Conservation (phyloP, 2,329 filamentous ascomycete species). For the Trichoderma hamatum region DNA sequence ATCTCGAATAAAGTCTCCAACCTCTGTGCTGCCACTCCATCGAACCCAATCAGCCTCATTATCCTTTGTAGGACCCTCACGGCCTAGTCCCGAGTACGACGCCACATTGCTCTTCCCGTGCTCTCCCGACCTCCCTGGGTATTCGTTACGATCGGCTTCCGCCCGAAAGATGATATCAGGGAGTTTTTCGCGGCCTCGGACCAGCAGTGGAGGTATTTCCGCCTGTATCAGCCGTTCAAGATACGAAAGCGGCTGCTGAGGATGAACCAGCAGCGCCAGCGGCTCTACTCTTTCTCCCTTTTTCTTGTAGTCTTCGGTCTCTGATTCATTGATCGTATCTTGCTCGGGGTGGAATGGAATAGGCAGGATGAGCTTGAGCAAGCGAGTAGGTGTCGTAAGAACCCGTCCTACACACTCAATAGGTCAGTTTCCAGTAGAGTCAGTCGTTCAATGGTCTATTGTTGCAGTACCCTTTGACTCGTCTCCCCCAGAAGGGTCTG, state of each 20-base stretch:
- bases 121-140: conserved; percentile 37
- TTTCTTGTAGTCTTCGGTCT: conserved; percentile 40
- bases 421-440: neutral
- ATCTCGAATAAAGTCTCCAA: conserved; percentile 92
- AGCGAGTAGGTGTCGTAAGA: conserved; percentile 75
- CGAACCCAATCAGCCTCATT: conserved; percentile 68
- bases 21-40: conserved; percentile 86
- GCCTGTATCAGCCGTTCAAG: conserved; percentile 87
- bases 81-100: conserved; percentile 71
- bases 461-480: conserved; percentile 38
- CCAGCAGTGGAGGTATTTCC: conserved; percentile 72
- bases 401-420: conserved; percentile 62
- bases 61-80: conserved; percentile 53
- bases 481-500: conserved; percentile 34
- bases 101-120: conserved; percentile 55
- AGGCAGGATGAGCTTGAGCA: conserved; percentile 80
- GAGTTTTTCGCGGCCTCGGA: conserved; percentile 67
- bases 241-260: conserved; percentile 88
- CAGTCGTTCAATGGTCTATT: no score
- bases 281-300: conserved; percentile 65
- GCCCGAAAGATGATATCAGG: conserved; percentile 80
- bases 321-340: conserved; percentile 46
- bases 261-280: conserved; percentile 81
- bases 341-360: conserved; percentile 54
- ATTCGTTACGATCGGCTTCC: conserved; percentile 67